These are phyloP conservation scores for Iris pallida DNA, from an alignment of 116 monocot species.

Conservation along the genomic window DNA sequence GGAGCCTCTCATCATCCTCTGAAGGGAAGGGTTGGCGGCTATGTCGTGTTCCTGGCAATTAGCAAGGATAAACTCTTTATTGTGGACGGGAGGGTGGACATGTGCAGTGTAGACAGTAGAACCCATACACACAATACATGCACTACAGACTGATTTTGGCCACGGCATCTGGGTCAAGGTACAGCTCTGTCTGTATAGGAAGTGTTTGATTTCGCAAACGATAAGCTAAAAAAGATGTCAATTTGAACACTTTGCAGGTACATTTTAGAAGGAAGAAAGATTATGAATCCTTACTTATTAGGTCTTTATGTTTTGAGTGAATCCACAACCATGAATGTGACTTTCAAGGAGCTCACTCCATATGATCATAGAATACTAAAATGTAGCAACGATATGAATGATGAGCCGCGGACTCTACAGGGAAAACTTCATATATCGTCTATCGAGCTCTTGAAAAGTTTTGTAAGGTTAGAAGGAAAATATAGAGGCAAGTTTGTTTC, in stretches of 20 bases:
- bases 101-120: conserved; percentile 22
- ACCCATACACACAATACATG: conserved; percentile 40
- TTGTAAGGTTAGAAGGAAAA: conserved; percentile 20
- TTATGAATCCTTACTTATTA: conserved; percentile 37
- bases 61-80: conserved; percentile 26
- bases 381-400: neutral
- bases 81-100: conserved; percentile 28
- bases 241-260: conserved; percentile 18
- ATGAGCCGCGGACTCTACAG: conserved; percentile 5
- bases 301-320: conserved; percentile 22
- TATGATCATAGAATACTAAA: neutral
- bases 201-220: too few relatives aligned
- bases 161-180: conserved; percentile 28
- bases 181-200: too few relatives aligned
- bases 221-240: neutral
- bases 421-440: conserved; percentile 25
- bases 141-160: conserved; percentile 22
- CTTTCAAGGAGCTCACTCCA: conserved; percentile 9
- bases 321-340: conserved; percentile 29
- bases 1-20: conserved; percentile 13
- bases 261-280: conserved; percentile 33
- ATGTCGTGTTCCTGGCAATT: conserved; percentile 19
- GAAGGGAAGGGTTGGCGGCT: conserved; percentile 29
- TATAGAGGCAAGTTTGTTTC: conserved; percentile 11
- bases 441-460: conserved; percentile 15